Percentiles rank a stretch among this genome's conserved stretches.
These are phyloP conservation scores for Cladobotryum mycophilum DNA, from an alignment of 2,329 filamentous ascomycete genomes.

Conservation along the genomic window DNA sequence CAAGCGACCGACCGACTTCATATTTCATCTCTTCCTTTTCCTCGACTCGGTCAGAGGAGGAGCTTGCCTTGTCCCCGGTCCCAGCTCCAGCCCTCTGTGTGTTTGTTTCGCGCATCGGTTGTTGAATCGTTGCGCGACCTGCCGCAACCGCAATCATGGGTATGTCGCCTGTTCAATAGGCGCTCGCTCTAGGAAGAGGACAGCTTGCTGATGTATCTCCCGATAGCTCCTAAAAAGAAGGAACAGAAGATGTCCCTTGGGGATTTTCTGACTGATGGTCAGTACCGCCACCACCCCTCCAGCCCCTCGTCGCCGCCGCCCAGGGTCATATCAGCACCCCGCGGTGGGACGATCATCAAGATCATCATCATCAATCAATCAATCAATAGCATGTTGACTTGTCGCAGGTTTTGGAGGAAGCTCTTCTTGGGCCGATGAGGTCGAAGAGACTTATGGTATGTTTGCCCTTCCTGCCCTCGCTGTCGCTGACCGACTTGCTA, in stretches of 20 bases:
- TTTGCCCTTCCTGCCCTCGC: constrained; percentile 16
- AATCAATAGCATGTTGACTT: constrained; percentile 20
- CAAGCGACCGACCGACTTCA: constrained; percentile 5
- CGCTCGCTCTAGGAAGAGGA: too few species aligned
- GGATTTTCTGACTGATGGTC: constrained; percentile 92
- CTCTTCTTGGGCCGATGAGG: constrained; percentile 98
- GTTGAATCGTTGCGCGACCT: constrained; percentile 41
- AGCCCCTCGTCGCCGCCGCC: constrained; percentile 20
- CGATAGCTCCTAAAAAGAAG: constrained; percentile 81
- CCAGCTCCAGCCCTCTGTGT: constrained; percentile 4
- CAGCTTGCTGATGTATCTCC: constrained; percentile 13
- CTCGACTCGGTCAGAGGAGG: constrained; percentile 17
- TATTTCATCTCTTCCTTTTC: constrained; percentile 9
- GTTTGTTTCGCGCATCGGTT: constrained; percentile 33
- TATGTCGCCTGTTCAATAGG: constrained; percentile 30
- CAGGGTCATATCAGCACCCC: constrained; percentile 16
- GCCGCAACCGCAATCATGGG: constrained; percentile 55
- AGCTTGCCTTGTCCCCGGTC: constrained; percentile 24
- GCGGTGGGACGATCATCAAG: constrained; percentile 25
- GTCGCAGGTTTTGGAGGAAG: constrained; percentile 49
- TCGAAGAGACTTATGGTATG: constrained; percentile 83
- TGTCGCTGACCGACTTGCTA: constrained; percentile 17
- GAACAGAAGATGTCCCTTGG: constrained; percentile 97
- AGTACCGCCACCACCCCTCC: constrained; percentile 31
- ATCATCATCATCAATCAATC: too few species aligned